A percentile compares a stretch with the other conserved stretches of the same genome.
Conservation (phyloP, 2,329 filamentous ascomycete genomes). For the Fusarium ramigenum region DNA sequence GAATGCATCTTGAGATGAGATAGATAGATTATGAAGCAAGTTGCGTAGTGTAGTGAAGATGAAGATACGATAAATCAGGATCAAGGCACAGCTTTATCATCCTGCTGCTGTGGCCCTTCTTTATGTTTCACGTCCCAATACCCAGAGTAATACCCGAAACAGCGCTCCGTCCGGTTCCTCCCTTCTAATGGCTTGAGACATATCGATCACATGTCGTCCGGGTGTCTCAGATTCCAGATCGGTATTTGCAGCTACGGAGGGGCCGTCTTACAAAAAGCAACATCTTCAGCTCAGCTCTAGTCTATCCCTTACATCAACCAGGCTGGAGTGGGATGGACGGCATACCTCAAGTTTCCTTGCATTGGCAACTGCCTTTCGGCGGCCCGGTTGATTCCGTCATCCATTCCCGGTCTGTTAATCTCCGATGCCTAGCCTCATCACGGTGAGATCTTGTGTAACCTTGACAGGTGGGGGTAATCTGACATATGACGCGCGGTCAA, state of each 20-base stretch:
- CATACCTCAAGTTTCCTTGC: neutral
- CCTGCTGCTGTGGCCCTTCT: neutral
- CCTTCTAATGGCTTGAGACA: neutral
- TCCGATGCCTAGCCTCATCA: neutral
- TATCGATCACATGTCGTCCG: neutral
- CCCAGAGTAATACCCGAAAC: neutral
- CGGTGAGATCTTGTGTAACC: neutral
- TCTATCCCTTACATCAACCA: neutral
- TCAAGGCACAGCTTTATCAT: neutral
- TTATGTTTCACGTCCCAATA: neutral
- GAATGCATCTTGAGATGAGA: neutral
- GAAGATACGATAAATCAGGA: accelerated
- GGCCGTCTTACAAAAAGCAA: neutral
- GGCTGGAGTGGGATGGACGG: neutral
- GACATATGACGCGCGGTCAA: neutral
- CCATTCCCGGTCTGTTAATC: neutral
- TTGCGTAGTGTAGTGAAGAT: no score
- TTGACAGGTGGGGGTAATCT: neutral
- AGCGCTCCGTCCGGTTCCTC: neutral
- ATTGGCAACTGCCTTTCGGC: neutral
- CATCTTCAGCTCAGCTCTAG: neutral
- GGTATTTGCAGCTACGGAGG: neutral
- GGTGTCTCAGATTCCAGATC: neutral
- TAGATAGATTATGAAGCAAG: no score
- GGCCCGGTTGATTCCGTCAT: neutral